Percentiles rank a stretch among this genome's conserved stretches.
phyloP scores from a whole-genome alignment of 345 rosid genomes.

The Cochlearia excelsa region DNA sequence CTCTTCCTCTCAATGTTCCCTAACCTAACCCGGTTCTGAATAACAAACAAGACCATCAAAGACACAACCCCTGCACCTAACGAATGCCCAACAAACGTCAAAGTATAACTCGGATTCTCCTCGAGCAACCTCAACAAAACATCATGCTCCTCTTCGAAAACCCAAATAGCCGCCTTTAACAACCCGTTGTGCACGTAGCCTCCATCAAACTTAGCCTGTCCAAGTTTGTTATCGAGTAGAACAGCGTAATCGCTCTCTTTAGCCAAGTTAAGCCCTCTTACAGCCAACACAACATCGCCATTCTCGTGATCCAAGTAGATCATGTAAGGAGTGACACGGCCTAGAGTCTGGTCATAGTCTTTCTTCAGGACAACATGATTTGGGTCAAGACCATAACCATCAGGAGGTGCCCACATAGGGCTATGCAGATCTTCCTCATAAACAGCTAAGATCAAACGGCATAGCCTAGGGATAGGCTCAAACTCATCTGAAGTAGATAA shows the following conservation, averaged over 20 bases:
- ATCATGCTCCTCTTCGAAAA: slow-evolving; percentile 62
- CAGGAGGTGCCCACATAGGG: slow-evolving; percentile 87
- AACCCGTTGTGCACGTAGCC: slow-evolving; percentile 94
- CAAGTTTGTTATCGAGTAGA: slow-evolving; percentile 81
- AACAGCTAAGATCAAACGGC: slow-evolving; percentile 64
- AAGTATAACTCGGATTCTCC: slow-evolving; percentile 57
- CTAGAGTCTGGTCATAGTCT: slow-evolving; percentile 63
- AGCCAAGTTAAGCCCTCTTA: slow-evolving; percentile 83
- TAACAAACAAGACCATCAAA: slow-evolving; percentile 54
- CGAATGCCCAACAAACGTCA: slow-evolving; percentile 91
- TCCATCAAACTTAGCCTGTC: slow-evolving; percentile 84
- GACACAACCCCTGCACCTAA: slow-evolving; percentile 84
- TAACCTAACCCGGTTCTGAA: slow-evolving; percentile 57
- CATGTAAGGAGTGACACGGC: slow-evolving; percentile 70
- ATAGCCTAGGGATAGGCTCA: slow-evolving; percentile 71
- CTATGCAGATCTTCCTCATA: slow-evolving; percentile 76
- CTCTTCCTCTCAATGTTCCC: slow-evolving; percentile 72
- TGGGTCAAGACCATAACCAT: slow-evolving; percentile 77
- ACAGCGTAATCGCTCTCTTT: slow-evolving; percentile 83
- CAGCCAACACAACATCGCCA: slow-evolving; percentile 57
- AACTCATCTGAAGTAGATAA: slow-evolving; percentile 72
- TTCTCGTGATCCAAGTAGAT: slow-evolving; percentile 75
- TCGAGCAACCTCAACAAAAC: slow-evolving; percentile 56
- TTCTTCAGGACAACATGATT: slow-evolving; percentile 57
- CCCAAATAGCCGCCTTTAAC: slow-evolving; percentile 77